Base-by-base conservation (phyloP, 192 early-diverging fungal genomes). In the Coemansia sp. region DNA sequence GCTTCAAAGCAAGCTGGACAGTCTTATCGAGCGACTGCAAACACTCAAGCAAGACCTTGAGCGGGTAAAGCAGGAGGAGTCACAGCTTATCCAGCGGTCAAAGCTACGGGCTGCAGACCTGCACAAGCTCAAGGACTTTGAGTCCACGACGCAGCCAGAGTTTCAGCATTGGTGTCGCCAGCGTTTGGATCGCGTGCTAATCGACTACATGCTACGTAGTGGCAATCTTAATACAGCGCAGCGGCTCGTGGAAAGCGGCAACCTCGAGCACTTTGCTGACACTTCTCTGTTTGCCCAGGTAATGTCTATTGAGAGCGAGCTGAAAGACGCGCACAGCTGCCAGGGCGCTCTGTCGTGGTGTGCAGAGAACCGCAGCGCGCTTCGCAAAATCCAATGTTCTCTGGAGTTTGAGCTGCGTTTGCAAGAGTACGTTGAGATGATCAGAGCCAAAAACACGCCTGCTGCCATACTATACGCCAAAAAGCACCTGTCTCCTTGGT, bases 381-480 rank as follows among this genome's bases (percentile, higher is more conserved):
- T 99, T 59, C 89, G 90, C 66, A 99, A 98, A 71, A 87, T 94
- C 20, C 61, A 99, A 91, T 97, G 94, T 75, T 89, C 92, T 7
- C 77, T 99, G 45, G 98, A 99, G 76, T 99, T 99, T 83, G 92
- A 97, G 69, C 84, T 98, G 62, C 87, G 94, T 1, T 66, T 97
- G 40, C 96, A 98, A 80, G 98, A 99, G 75, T 95, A 89, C 73
- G 88, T 99, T 36, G 96, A 99, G 68, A 85, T 97, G 48, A 88
- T 88, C 3, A 84, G 93, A 25, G 84, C 63, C 10, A 76, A 84
- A 20, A 85, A 88, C 28, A 75, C 75, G 12, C 61, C 75, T 22
- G 92, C 90, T 6, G 96, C 96, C 0, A 92, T 99, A 52, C 72
- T 67, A 7, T 97, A 99, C 75, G 86, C 92, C 11, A 88, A 90